Evolutionary conservation across 2,329 filamentous ascomycete genomes (phyloP).

Genomic region (Aureobasidium sp.): DNA sequence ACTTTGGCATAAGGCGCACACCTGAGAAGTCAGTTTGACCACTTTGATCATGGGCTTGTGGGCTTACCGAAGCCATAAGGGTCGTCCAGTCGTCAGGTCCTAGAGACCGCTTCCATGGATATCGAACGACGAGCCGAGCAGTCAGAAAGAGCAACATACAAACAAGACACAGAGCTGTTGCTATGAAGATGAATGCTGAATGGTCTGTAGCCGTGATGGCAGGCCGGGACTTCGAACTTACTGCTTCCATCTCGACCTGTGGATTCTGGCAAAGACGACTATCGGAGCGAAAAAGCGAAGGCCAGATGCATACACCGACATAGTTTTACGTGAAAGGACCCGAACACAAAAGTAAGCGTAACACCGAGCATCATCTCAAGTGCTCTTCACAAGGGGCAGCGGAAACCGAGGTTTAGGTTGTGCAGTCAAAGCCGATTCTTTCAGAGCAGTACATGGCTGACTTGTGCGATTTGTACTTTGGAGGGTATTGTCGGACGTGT

Average conservation of each 20-base stretch:
- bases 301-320: not conserved
- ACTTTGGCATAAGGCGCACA: slow-evolving; percentile 1
- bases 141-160: not conserved
- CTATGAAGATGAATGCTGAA: slow-evolving; percentile 1
- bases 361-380: not conserved
- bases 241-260: not conserved
- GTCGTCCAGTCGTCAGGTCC: slow-evolving; percentile 4
- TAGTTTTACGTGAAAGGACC: not conserved
- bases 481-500: not conserved
- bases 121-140: not conserved
- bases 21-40: not conserved
- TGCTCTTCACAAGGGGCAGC: not conserved
- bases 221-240: not conserved
- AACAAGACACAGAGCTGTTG: not conserved
- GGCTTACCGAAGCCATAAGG: not conserved
- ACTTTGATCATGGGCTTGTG: not conserved
- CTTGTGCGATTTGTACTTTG: slow-evolving; percentile 7
- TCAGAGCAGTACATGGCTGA: slow-evolving; percentile 3
- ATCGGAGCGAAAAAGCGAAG: not conserved
- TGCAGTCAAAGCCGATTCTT: not conserved
- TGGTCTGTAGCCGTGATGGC: not conserved
- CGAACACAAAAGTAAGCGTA: slow-evolving; percentile 1
- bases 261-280: not conserved
- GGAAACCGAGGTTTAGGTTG: not conserved
- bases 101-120: not conserved